Percentiles rank a stretch among this genome's conserved stretches.
Conservation (phyloP, 1,284 basidiomycete genomes). For the Rhizoctonia solani region DNA sequence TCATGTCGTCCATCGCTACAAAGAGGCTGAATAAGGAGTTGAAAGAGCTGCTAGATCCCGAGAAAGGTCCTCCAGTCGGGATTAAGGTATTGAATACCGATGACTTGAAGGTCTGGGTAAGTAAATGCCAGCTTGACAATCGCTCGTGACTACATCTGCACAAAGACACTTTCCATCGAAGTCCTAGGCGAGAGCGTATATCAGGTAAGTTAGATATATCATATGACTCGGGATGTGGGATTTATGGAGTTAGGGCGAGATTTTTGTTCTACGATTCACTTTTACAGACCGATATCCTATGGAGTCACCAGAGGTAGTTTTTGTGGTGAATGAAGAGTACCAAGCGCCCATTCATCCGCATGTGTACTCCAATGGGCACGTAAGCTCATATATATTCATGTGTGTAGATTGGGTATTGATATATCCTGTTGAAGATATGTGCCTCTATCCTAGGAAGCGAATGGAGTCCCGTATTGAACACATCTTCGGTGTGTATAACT, state of each 20-base stretch:
- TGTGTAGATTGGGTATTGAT: not conserved
- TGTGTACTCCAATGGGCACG: conserved; percentile 84
- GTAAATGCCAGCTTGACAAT: not conserved
- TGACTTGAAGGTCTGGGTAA: conserved; percentile 68
- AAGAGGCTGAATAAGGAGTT: conserved; percentile 74
- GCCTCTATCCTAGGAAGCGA: conserved; percentile 83
- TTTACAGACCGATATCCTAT: conserved; percentile 79
- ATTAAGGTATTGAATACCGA: conserved; percentile 71
- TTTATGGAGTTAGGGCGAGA: conserved; percentile 59
- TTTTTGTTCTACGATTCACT: conserved; percentile 73
- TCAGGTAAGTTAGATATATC: conserved; percentile 51
- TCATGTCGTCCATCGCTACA: conserved; percentile 66
- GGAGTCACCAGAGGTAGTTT: conserved; percentile 80
- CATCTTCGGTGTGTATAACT: conserved; percentile 76
- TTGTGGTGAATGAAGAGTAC: conserved; percentile 64
- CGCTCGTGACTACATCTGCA: conserved; percentile 2
- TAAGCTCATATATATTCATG: conserved; percentile 49
- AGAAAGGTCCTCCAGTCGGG: conserved; percentile 51
- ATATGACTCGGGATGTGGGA: not conserved
- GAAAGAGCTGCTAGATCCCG: conserved; percentile 48
- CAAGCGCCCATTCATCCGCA: conserved; percentile 79
- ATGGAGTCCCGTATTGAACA: conserved; percentile 83
- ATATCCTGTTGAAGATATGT: conserved; percentile 54
- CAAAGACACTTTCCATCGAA: conserved; percentile 65
- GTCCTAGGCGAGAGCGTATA: conserved; percentile 78